Base-by-base conservation (phyloP, 1,284 basidiomycete species). In the Testicularia cyperi region DNA sequence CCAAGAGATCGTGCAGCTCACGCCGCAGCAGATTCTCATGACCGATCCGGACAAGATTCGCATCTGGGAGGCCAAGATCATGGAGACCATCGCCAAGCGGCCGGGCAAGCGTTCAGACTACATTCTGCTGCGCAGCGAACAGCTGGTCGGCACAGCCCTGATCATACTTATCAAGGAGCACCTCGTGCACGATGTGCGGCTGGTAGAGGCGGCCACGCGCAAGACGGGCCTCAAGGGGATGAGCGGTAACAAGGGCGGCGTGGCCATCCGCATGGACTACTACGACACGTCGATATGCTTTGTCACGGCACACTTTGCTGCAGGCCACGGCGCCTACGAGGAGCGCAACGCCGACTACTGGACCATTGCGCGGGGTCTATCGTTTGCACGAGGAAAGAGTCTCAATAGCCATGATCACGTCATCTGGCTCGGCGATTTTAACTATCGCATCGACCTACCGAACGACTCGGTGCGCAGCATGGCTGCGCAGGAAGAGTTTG, bases 191-290 rank as follows among this genome's bases (percentile, higher is more conserved):
- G 82, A 87, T 24, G 88, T 98, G 38, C 84, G 90, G 33, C 88
- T 88, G 51, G 90, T 98, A 7, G 95, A 98, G 78, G 91, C 86
- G 3, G 82, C 91, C 5, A 87, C 88, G 22, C 86, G 90, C 66
- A 99, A 98, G 89, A 98, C 95, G 4, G 95, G 95, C 16, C 81
- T 98, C 27, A 85, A 90, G 44, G 95, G 95, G 13, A 91, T 98
- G 84, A 91, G 90, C 5, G 95, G 95, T 18, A 99, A 98, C 79
- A 99, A 80, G 60, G 79, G 79, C 15, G 92, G 90, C 9, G 89
- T 95, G 6, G 92, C 87, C 3, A 88, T 99, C 62, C 86, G 95
- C 16, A 80, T 99, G 49, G 87, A 96, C 30, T 88, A 90, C 65
- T 83, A 87, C 68, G 91, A 95, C 72, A 88, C 92, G 6, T 87